A percentile compares a stretch with the other conserved stretches of the same genome.
Conservation (phyloP, 202 grass and related monocot genomes). For the Carex arenaria region DNA sequence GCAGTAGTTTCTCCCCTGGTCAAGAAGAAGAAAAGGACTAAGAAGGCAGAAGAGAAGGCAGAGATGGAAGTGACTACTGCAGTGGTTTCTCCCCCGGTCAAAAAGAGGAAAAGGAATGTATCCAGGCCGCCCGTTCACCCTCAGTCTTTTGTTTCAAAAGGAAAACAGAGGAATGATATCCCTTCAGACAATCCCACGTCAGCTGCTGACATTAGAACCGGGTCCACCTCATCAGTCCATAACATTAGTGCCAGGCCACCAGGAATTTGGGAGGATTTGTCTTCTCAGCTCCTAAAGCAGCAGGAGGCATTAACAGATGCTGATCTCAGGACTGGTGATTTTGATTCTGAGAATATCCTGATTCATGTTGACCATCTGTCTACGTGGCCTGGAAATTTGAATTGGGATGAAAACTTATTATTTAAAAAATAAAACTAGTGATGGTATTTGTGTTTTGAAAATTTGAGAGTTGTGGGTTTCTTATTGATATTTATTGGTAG, state of each 20-base stretch:
- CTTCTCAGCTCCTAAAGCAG: not conserved
- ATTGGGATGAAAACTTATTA: not conserved
- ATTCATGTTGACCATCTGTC: not conserved
- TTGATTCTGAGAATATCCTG: not conserved
- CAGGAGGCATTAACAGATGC: not conserved
- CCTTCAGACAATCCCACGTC: not conserved
- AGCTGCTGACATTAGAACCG: not conserved
- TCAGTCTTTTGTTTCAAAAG: not conserved
- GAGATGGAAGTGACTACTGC: not conserved
- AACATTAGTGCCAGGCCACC: not conserved
- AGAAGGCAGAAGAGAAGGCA: not conserved
- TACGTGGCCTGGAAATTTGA: constrained; percentile 13
- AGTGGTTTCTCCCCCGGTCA: not conserved
- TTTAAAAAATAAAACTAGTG: not conserved
- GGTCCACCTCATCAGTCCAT: not conserved
- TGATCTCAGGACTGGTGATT: too few species aligned
- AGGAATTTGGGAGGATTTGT: not conserved
- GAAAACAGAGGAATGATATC: not conserved
- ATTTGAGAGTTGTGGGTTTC: not conserved
- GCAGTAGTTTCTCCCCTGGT: not conserved
- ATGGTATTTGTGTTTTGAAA: not conserved
- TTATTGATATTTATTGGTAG: not conserved
- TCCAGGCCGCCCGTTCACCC: not conserved
- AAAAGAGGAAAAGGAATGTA: constrained; percentile 4
- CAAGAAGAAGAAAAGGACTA: constrained; percentile 3